Conservation (phyloP, 495 filamentous ascomycete species). For the Penicillium coprophilum region DNA sequence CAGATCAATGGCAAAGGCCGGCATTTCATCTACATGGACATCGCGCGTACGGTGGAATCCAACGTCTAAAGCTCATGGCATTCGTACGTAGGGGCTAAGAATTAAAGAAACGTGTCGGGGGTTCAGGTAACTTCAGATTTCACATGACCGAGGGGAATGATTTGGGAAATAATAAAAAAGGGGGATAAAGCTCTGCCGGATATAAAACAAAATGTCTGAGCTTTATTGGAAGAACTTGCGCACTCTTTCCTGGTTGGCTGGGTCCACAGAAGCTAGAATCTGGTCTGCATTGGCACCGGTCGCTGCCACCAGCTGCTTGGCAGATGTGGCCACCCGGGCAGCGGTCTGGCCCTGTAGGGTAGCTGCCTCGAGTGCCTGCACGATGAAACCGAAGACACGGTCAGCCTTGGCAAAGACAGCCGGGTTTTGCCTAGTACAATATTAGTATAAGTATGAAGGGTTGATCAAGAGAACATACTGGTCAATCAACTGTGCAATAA, state of each 20-base stretch:
- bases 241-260: constrained; percentile 75
- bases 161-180: constrained; percentile 17
- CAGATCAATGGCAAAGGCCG: neutral
- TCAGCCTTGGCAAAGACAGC: constrained; percentile 70
- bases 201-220: constrained; percentile 26
- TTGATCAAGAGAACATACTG: constrained; percentile 64
- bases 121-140: constrained; percentile 29
- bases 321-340: constrained; percentile 66
- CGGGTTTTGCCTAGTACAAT: constrained; percentile 71
- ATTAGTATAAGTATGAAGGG: constrained; percentile 17
- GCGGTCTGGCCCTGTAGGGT: constrained; percentile 83
- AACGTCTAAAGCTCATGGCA: constrained; percentile 13
- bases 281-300: constrained; percentile 69
- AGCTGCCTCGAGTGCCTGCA: constrained; percentile 84
- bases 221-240: constrained; percentile 64
- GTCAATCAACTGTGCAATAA: constrained; percentile 86
- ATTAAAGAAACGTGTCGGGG: constrained; percentile 28
- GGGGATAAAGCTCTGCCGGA: constrained; percentile 18
- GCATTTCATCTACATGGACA: neutral
- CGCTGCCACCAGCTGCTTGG: constrained; percentile 67
- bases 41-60: neutral
- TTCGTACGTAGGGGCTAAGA: constrained; percentile 19
- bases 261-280: constrained; percentile 66
- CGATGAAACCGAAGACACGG: constrained; percentile 79
- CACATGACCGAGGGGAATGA: constrained; percentile 29